A percentile compares a stretch with the other conserved stretches of the same genome.
phyloP scores from a whole-genome alignment of 352 stramenopile species.

The Salisapilia sapeloensis region DNA sequence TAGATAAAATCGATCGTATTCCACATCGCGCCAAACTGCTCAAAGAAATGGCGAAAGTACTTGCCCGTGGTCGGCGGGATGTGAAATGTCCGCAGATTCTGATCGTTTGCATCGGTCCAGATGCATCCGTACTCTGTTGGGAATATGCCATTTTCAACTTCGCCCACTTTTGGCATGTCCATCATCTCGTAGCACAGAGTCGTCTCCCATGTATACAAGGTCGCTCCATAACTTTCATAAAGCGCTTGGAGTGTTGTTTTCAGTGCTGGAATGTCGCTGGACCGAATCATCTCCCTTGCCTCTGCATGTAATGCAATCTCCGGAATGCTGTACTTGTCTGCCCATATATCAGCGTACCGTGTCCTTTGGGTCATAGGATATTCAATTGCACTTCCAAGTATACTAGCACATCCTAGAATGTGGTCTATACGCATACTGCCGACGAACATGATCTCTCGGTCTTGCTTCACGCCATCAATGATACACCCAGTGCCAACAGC shows the following conservation, averaged over 20 bases:
- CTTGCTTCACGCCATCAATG: slow-evolving; percentile 4
- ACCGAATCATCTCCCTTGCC: slow-evolving; percentile 1
- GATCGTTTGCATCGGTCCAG: slow-evolving; percentile 3
- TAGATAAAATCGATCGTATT: slow-evolving; percentile 7
- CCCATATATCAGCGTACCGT: slow-evolving; percentile 3
- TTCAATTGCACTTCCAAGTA: slow-evolving; percentile 5
- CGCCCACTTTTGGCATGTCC: background rate
- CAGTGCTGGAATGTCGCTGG: slow-evolving; percentile 3
- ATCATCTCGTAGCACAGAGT: slow-evolving; percentile 8
- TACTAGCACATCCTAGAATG: slow-evolving; percentile 5
- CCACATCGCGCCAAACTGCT: slow-evolving; percentile 7
- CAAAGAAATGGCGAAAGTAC: slow-evolving; percentile 5
- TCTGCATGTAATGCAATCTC: slow-evolving; percentile 4
- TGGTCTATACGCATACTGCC: slow-evolving; percentile 6
- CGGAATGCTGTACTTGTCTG: slow-evolving; percentile 4
- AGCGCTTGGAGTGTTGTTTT: slow-evolving; percentile 1
- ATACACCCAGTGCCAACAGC: slow-evolving; percentile 4
- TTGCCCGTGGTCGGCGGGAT: slow-evolving; percentile 2
- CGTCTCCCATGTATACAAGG: slow-evolving; percentile 5
- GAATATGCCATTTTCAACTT: background rate
- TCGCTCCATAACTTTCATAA: slow-evolving; percentile 3
- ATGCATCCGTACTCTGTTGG: slow-evolving; percentile 7
- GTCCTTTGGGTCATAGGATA: slow-evolving; percentile 1
- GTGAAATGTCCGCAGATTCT: slow-evolving; percentile 3
- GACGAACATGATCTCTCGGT: slow-evolving; percentile 7